Percentiles rank a stretch among this genome's conserved stretches.
phyloP scores from a whole-genome alignment of 2,329 filamentous ascomycete species.

The Aspergillus transmontanensis region DNA sequence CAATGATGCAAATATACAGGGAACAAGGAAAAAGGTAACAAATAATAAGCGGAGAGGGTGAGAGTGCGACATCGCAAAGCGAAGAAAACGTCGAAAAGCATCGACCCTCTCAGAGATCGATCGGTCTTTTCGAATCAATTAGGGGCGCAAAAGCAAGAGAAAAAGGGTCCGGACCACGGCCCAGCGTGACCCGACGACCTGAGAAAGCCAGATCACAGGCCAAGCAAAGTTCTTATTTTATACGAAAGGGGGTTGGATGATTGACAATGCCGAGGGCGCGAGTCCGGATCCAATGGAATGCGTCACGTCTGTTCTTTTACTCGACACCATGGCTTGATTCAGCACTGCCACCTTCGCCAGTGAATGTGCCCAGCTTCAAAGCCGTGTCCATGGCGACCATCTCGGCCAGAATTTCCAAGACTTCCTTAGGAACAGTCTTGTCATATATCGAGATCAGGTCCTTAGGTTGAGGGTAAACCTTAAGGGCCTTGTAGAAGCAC shows the following conservation, averaged over 20 bases:
- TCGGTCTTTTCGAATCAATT: neutral
- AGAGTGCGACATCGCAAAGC: slow-evolving; percentile 6
- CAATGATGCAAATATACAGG: slow-evolving; percentile 38
- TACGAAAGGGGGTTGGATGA: slow-evolving; percentile 15
- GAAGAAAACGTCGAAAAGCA: neutral
- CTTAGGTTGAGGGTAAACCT: slow-evolving; percentile 92
- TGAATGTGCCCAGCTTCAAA: slow-evolving; percentile 61
- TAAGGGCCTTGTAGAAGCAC: slow-evolving; percentile 97
- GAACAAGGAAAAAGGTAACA: slow-evolving; percentile 15
- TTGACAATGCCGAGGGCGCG: slow-evolving; percentile 12
- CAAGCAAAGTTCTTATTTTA: slow-evolving; percentile 19
- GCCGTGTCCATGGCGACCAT: slow-evolving; percentile 93
- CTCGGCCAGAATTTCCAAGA: slow-evolving; percentile 93
- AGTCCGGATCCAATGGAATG: slow-evolving; percentile 7
- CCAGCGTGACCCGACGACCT: slow-evolving; percentile 25
- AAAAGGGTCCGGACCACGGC: slow-evolving; percentile 22
- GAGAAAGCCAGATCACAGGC: slow-evolving; percentile 16
- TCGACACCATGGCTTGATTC: slow-evolving; percentile 40
- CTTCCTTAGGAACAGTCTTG: slow-evolving; percentile 96
- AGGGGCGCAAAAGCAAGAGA: slow-evolving; percentile 9
- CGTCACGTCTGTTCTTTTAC: slow-evolving; percentile 26
- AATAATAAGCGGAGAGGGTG: slow-evolving; percentile 26
- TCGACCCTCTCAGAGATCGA: slow-evolving; percentile 2
- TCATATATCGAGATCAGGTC: slow-evolving; percentile 97
- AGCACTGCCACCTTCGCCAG: slow-evolving; percentile 33